Evolutionary conservation across 371 early-diverging fungal genomes (phyloP).

Genomic region (Saksenaea oblongispora): DNA sequence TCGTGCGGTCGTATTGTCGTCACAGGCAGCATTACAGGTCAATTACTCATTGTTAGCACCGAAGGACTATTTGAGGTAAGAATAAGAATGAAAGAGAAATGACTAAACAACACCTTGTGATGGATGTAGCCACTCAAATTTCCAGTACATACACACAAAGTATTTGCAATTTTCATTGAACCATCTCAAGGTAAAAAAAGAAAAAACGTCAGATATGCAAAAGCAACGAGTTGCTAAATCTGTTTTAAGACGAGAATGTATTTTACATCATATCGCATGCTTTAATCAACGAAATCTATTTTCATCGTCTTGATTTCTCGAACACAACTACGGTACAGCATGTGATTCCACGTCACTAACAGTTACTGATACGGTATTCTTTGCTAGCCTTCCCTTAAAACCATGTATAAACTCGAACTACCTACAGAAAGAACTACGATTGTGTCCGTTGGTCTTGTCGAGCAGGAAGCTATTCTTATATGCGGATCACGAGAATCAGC

Average conservation of each 20-base stretch:
- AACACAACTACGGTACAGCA: constrained; percentile 18
- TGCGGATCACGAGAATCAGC: constrained; percentile 68
- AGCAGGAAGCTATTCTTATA: constrained; percentile 47
- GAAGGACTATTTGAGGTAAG: constrained; percentile 45
- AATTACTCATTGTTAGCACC: constrained; percentile 55
- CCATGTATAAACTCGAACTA: constrained; percentile 43
- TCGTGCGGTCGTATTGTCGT: constrained; percentile 57
- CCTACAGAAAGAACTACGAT: constrained; percentile 54
- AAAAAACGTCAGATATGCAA: not conserved
- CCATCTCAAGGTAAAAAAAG: constrained; percentile 36
- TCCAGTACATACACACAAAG: constrained; percentile 46
- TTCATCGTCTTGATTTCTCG: constrained; percentile 36
- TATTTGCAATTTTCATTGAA: constrained; percentile 51
- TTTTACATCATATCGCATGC: constrained; percentile 48
- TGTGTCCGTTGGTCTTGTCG: constrained; percentile 46
- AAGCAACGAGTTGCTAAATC: not conserved
- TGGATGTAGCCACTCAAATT: constrained; percentile 39
- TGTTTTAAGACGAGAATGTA: constrained; percentile 29
- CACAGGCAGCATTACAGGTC: constrained; percentile 60
- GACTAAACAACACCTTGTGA: not conserved
- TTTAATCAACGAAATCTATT: constrained; percentile 40
- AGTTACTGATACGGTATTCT: not conserved
- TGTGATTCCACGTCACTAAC: not conserved
- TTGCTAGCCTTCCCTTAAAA: constrained; percentile 35
- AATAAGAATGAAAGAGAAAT: not conserved